Evolutionary conservation across 2,329 filamentous ascomycete species (phyloP).

Genomic region (Penicillium sp.): DNA sequence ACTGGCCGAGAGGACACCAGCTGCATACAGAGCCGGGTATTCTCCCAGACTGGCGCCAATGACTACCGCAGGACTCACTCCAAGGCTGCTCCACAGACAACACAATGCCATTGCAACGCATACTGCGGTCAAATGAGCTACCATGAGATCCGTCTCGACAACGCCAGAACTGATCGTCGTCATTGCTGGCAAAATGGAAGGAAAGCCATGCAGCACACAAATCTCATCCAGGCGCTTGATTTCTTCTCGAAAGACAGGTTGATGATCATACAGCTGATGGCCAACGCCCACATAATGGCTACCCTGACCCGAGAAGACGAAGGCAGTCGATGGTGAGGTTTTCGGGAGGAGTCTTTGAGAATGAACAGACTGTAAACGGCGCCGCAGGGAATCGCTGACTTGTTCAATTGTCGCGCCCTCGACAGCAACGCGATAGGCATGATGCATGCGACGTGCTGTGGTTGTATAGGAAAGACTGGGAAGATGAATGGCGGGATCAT

Average conservation of each 20-base stretch:
- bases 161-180: neutral
- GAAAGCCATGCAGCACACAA: neutral
- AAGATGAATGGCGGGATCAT: neutral
- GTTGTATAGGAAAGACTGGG: neutral
- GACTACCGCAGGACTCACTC: constrained; percentile 16
- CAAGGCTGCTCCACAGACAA: neutral
- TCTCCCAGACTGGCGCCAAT: constrained; percentile 23
- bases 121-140: neutral
- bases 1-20: constrained; percentile 36
- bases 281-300: neutral
- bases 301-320: neutral
- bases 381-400: neutral
- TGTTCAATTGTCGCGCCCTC: neutral
- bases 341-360: neutral
- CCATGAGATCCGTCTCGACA: neutral
- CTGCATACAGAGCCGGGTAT: constrained; percentile 26
- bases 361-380: neutral
- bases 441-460: neutral
- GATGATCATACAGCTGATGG: neutral
- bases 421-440: neutral
- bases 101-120: neutral
- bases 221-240: neutral
- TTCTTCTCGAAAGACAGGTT: neutral
- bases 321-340: neutral
- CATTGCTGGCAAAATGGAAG: neutral